These are phyloP conservation scores for Neonectria faginata DNA, from an alignment of 2,329 filamentous ascomycete genomes.

Conservation along the genomic window DNA sequence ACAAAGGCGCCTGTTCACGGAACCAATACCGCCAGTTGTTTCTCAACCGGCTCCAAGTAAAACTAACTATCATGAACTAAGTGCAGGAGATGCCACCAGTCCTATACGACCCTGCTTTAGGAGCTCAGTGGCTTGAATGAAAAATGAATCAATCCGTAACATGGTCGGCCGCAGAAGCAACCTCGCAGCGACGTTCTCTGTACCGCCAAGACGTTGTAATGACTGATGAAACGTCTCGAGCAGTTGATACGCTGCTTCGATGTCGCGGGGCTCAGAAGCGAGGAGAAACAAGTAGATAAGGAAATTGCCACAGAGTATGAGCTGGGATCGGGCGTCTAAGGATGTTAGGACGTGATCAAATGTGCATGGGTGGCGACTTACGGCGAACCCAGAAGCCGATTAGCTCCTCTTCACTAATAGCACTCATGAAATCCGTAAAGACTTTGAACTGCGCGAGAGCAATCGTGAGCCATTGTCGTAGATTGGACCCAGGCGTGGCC, in stretches of 20 bases:
- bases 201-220: conserved; percentile 49
- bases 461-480: conserved; percentile 50
- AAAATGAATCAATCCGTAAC: conserved; percentile 55
- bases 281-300: conserved; percentile 61
- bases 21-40: neutral
- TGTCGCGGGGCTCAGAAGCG: conserved; percentile 51
- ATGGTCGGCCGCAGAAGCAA: conserved; percentile 52
- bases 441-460: conserved; percentile 53
- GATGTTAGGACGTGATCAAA: conserved; percentile 13
- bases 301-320: conserved; percentile 61
- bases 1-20: neutral
- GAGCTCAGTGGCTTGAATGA: conserved; percentile 50
- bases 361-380: conserved; percentile 45
- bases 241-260: conserved; percentile 51
- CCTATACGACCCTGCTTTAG: conserved; percentile 40
- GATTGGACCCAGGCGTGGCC: conserved; percentile 49
- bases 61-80: neutral
- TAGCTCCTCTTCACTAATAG: conserved; percentile 51
- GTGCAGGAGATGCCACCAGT: conserved; percentile 1
- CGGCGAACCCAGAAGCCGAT: conserved; percentile 59
- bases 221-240: conserved; percentile 53
- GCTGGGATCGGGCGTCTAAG: conserved; percentile 54
- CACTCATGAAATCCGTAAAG: conserved; percentile 54
- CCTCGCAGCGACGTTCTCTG: conserved; percentile 48
- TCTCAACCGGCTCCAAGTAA: neutral